A percentile compares a stretch with the other conserved stretches of the same genome.
Conservation (phyloP, 2,329 filamentous ascomycete species). For the Geosmithia putterillii region DNA sequence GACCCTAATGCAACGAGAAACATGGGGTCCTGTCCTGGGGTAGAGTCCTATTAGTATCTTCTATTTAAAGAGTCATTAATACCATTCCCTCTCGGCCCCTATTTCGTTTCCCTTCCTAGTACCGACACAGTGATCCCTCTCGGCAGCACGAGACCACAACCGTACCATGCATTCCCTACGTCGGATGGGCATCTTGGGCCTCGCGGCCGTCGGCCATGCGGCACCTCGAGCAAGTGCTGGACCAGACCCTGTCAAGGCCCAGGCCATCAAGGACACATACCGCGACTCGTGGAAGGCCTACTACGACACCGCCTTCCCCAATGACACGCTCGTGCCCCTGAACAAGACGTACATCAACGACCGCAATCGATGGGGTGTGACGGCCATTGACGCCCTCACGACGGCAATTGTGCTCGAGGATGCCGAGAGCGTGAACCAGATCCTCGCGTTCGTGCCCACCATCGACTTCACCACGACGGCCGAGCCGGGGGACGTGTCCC, state of each 20-base stretch:
- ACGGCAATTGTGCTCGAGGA: constrained; percentile 71
- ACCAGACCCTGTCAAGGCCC: constrained; percentile 30
- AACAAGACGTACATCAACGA: constrained; percentile 55
- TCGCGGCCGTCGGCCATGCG: neutral
- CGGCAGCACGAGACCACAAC: too few relatives aligned
- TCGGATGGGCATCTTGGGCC: neutral
- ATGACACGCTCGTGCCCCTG: constrained; percentile 63
- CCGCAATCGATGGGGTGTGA: constrained; percentile 78
- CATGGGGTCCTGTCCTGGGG: neutral
- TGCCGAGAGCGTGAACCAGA: constrained; percentile 52
- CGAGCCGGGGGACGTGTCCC: constrained; percentile 40
- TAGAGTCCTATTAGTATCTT: neutral
- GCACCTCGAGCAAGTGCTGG: neutral
- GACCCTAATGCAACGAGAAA: neutral
- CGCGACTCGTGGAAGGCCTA: constrained; percentile 62
- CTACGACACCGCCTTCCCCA: constrained; percentile 59
- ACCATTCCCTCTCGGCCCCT: neutral
- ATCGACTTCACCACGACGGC: constrained; percentile 58
- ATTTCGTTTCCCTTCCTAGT: neutral
- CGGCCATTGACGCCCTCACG: constrained; percentile 66
- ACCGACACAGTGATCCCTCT: neutral
- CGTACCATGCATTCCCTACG: neutral
- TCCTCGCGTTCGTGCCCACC: constrained; percentile 56
- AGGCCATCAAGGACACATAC: constrained; percentile 57
- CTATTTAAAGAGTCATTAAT: neutral